These are phyloP conservation scores for Dinochytrium kinnereticum DNA, from an alignment of 371 early-diverging fungal species.

Conservation along the genomic window DNA sequence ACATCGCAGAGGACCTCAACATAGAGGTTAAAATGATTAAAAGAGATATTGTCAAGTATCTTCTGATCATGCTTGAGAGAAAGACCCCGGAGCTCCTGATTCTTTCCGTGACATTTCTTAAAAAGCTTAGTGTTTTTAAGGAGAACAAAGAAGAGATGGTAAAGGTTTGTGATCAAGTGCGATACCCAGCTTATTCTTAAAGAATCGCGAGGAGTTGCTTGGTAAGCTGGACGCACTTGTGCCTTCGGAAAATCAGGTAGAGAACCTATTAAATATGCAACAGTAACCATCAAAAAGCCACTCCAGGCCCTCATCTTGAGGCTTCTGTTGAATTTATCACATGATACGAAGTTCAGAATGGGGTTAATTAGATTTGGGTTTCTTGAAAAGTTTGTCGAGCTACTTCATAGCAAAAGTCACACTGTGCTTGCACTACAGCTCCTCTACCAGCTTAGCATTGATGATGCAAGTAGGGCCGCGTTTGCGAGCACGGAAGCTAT, in stretches of 20 bases:
- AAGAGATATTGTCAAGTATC: slow-evolving; percentile 50
- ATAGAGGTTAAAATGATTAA: slow-evolving; percentile 62
- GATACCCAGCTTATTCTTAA: neutral
- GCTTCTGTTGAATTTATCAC: slow-evolving; percentile 53
- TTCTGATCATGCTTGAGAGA: slow-evolving; percentile 48
- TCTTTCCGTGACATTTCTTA: slow-evolving; percentile 51
- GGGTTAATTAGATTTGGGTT: slow-evolving; percentile 39
- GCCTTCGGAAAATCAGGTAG: slow-evolving; percentile 40
- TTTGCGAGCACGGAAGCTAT: slow-evolving; percentile 38
- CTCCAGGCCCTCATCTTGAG: slow-evolving; percentile 43
- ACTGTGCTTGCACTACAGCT: slow-evolving; percentile 41
- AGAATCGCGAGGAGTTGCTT: slow-evolving; percentile 38
- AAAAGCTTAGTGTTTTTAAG: slow-evolving; percentile 54
- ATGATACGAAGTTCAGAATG: slow-evolving; percentile 50
- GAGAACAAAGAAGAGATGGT: slow-evolving; percentile 58
- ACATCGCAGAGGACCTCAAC: slow-evolving; percentile 53
- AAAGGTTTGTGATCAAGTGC: slow-evolving; percentile 29
- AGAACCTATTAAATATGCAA: neutral
- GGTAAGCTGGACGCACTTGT: slow-evolving; percentile 44
- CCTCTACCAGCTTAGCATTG: slow-evolving; percentile 55
- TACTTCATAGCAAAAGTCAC: slow-evolving; percentile 38
- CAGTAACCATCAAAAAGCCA: slow-evolving; percentile 19
- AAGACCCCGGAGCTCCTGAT: slow-evolving; percentile 52
- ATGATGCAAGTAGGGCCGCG: slow-evolving; percentile 37
- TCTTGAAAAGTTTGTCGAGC: slow-evolving; percentile 37